phyloP scores from a whole-genome alignment of 2,329 filamentous ascomycete species.

The Geosmithia flava region DNA sequence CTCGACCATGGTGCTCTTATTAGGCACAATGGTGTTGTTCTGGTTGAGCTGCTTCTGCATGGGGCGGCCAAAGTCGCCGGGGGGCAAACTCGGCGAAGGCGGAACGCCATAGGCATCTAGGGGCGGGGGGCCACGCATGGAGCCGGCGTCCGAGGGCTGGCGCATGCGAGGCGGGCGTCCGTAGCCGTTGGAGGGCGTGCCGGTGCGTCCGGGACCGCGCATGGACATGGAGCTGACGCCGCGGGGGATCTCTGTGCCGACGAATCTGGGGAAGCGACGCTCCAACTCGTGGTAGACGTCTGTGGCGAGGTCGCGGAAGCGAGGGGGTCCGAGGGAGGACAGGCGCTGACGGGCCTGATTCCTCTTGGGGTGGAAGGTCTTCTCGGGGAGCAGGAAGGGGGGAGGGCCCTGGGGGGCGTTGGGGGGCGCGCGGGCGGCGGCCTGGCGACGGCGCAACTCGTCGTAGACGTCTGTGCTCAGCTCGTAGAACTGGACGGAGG shows the following conservation, averaged over 20 bases:
- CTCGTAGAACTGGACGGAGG: conserved; percentile 89
- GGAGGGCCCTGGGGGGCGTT: conserved; percentile 46
- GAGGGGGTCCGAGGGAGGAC: conserved; percentile 71
- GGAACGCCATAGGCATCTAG: conserved; percentile 39
- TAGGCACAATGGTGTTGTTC: conserved; percentile 91
- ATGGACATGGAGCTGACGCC: conserved; percentile 56
- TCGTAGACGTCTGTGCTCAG: conserved; percentile 96
- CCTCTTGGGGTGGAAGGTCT: conserved; percentile 87
- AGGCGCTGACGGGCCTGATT: conserved; percentile 97
- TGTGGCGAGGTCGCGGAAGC: conserved; percentile 85
- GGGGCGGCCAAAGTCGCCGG: conserved; percentile 60
- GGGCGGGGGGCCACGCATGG: conserved; percentile 35
- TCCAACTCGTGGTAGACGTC: conserved; percentile 96
- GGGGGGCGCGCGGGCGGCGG: conserved; percentile 42
- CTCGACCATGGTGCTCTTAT: conserved; percentile 95
- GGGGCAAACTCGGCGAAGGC: conserved; percentile 43
- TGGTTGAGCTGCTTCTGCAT: conserved; percentile 76
- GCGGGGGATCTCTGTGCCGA: conserved; percentile 54
- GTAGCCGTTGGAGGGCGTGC: conserved; percentile 49
- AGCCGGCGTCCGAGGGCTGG: conserved; percentile 50
- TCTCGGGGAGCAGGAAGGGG: conserved; percentile 68
- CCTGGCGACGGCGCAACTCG: conserved; percentile 79
- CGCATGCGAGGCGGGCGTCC: conserved; percentile 38
- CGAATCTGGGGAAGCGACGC: conserved; percentile 74
- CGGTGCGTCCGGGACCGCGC: conserved; percentile 39